A percentile compares a stretch with the other conserved stretches of the same genome.
phyloP scores from a whole-genome alignment of 345 rosid genomes.

The Hypericum perforatum region DNA sequence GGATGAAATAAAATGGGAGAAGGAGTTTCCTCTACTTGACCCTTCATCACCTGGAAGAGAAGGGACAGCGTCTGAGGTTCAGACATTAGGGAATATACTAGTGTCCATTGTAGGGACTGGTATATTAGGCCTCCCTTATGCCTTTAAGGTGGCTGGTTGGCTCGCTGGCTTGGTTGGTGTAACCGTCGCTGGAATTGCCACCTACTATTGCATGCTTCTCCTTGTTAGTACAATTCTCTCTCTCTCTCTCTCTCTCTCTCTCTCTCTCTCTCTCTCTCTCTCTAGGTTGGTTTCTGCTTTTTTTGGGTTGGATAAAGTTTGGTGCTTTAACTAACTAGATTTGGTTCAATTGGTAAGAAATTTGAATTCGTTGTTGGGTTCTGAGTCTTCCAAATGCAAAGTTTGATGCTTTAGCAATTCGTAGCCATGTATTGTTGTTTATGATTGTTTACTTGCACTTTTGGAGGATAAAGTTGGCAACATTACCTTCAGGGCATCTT shows the following conservation, averaged over 20 bases:
- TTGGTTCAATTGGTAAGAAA: no score
- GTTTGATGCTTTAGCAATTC: no score
- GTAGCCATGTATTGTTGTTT: no score
- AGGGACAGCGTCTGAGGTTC: conserved; percentile 55
- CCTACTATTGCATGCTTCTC: conserved; percentile 91
- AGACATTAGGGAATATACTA: conserved; percentile 77
- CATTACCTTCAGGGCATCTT: no score
- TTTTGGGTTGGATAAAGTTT: no score
- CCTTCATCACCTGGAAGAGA: neutral
- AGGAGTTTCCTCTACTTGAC: conserved; percentile 8
- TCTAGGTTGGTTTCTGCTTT: no score
- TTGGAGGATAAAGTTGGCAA: no score
- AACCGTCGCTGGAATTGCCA: conserved; percentile 42
- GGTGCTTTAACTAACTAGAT: no score
- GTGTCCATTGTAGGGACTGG: conserved; percentile 95
- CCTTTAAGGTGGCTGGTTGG: conserved; percentile 86
- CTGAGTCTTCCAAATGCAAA: no score
- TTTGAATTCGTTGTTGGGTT: no score
- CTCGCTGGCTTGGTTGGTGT: conserved; percentile 66
- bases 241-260: neutral
- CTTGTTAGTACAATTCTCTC: conserved; percentile 41
- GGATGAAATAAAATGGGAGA: neutral
- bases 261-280: neutral
- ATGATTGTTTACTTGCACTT: no score
- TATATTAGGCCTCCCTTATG: conserved; percentile 78